Conservation (phyloP, 2,329 filamentous ascomycete genomes). For the Aureobasidium melanogenum region DNA sequence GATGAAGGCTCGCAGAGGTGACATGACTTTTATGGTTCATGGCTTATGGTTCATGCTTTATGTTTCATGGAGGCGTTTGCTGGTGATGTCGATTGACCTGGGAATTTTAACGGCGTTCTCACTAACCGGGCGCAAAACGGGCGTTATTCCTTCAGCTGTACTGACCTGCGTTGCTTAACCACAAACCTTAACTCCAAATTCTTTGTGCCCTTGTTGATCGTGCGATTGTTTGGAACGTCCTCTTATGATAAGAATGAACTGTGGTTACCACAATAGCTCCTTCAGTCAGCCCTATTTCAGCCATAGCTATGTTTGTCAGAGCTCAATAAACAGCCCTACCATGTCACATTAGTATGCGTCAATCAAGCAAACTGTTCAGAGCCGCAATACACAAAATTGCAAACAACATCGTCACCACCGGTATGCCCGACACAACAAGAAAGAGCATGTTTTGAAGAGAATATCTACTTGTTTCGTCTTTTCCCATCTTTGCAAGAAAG, state of each 20-base stretch:
- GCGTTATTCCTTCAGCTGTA: neutral
- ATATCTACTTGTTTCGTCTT: neutral
- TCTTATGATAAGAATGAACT: neutral
- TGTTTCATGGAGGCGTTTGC: neutral
- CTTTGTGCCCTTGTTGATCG: neutral
- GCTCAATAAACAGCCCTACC: too few relatives aligned
- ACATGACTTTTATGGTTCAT: neutral
- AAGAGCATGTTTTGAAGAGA: neutral
- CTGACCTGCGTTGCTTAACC: slow-evolving; percentile 2
- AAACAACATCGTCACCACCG: neutral
- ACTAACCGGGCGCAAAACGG: neutral
- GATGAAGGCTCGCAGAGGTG: neutral
- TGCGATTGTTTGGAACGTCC: neutral
- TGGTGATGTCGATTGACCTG: neutral
- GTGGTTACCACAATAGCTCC: too few relatives aligned
- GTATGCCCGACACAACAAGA: neutral
- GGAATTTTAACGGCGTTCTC: neutral
- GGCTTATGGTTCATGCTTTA: neutral
- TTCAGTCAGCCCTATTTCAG: neutral
- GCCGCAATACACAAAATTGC: neutral
- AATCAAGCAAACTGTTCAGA: neutral
- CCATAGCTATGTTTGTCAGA: neutral
- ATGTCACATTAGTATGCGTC: neutral
- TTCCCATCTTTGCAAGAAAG: neutral
- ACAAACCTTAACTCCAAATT: neutral